Percentiles rank a stretch among this genome's conserved stretches.
These are phyloP conservation scores for Tolypocladium album DNA, from an alignment of 2,329 filamentous ascomycete genomes.

Conservation along the genomic window DNA sequence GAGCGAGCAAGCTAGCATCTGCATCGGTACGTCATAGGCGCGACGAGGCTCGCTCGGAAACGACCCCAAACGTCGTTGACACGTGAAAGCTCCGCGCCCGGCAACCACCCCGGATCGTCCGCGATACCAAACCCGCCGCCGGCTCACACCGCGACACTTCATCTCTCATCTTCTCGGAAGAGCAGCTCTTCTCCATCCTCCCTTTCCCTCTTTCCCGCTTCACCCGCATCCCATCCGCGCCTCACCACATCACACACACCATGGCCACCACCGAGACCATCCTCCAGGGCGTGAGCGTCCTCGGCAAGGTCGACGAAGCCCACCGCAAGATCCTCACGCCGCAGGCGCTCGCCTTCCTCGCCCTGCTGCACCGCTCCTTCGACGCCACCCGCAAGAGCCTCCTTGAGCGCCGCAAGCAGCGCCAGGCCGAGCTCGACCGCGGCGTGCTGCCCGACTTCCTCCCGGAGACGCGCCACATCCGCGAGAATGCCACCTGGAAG, in stretches of 20 bases:
- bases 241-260: constrained; percentile 4
- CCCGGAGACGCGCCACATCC: constrained; percentile 89
- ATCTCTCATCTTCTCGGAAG: constrained; percentile 1
- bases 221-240: constrained; percentile 5
- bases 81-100: constrained; percentile 18
- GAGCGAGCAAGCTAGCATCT: not conserved
- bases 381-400: constrained; percentile 80
- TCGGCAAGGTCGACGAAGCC: constrained; percentile 65
- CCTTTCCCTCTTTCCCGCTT: not conserved
- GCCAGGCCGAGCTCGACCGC: constrained; percentile 88
- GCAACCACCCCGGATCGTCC: not conserved
- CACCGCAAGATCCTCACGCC: constrained; percentile 88
- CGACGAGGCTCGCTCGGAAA: constrained; percentile 3
- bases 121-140: constrained; percentile 4
- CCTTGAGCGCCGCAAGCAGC: constrained; percentile 72
- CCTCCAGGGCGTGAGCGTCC: constrained; percentile 80
- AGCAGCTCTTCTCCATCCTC: not conserved
- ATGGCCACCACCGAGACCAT: constrained; percentile 67
- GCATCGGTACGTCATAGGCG: not conserved
- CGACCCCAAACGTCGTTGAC: constrained; percentile 11
- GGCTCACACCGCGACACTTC: not conserved
- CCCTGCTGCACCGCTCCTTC: constrained; percentile 90
- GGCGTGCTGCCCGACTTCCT: constrained; percentile 87
- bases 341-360: constrained; percentile 82
- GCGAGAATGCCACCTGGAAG: constrained; percentile 89